Evolutionary conservation across 371 early-diverging fungal genomes (phyloP).

Genomic region (Syncephalastrum contaminatum): DNA sequence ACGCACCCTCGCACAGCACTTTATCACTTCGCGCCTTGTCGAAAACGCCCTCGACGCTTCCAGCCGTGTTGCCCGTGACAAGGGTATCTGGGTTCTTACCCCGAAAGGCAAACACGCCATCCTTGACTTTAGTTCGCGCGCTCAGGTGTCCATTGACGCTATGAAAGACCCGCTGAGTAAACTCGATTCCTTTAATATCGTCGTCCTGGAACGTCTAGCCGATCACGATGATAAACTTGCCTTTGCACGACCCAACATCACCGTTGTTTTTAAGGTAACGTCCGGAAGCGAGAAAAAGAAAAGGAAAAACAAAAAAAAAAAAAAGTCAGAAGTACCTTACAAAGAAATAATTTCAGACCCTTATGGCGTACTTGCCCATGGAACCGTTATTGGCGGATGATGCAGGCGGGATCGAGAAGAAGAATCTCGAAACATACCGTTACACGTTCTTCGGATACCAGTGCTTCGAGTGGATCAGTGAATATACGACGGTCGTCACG

Average conservation of each 20-base stretch:
- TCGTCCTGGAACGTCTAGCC: constrained; percentile 31
- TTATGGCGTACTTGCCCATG: constrained; percentile 51
- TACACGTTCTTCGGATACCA: constrained; percentile 40
- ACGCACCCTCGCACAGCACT: constrained; percentile 51
- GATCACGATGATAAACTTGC: constrained; percentile 40
- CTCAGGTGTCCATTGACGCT: constrained; percentile 31
- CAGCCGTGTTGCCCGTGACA: constrained; percentile 50
- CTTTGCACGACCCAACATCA: constrained; percentile 52
- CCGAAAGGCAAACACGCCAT: constrained; percentile 54
- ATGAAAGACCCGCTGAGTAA: constrained; percentile 19
- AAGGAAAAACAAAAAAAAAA: too few relatives aligned
- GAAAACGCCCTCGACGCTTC: constrained; percentile 51
- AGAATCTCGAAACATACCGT: constrained; percentile 18
- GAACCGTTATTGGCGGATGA: constrained; percentile 39
- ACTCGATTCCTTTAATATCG: constrained; percentile 25
- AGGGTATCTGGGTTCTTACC: constrained; percentile 47
- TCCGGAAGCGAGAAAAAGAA: too few relatives aligned
- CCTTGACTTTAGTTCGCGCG: constrained; percentile 38
- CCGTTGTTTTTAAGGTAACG: constrained; percentile 45
- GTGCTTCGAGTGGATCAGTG: constrained; percentile 62
- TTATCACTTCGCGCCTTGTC: constrained; percentile 50
- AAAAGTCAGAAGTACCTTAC: too few relatives aligned
- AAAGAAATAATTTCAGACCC: constrained; percentile 20
- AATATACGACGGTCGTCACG: constrained; percentile 57
- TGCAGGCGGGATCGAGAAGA: constrained; percentile 37